phyloP scores from a whole-genome alignment of 192 early-diverging fungal species.

The Entomortierella lignicola region DNA sequence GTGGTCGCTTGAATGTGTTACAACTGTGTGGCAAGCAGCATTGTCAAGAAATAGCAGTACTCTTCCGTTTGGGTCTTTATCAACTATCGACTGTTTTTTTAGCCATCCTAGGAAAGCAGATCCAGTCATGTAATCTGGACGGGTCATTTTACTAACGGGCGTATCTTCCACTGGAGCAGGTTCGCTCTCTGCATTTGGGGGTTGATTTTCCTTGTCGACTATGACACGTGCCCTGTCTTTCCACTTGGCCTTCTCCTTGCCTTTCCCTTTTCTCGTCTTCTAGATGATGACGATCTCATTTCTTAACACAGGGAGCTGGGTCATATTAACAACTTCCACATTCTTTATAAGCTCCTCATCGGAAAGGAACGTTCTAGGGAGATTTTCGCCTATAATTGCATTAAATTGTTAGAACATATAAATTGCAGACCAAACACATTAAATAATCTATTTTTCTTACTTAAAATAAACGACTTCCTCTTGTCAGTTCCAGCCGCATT shows the following conservation, averaged over 20 bases:
- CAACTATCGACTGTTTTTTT: neutral
- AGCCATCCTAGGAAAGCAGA: neutral
- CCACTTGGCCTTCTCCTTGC: neutral
- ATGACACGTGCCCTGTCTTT: neutral
- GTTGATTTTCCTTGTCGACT: neutral
- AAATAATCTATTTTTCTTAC: neutral
- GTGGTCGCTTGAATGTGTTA: neutral
- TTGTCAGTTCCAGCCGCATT: slow-evolving; percentile 14
- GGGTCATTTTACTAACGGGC: neutral
- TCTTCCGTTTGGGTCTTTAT: neutral
- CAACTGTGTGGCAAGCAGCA: neutral
- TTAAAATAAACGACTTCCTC: slow-evolving; percentile 4
- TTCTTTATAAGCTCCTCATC: too few relatives aligned
- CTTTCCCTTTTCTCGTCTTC: neutral
- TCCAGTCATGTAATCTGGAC: slow-evolving; percentile 4
- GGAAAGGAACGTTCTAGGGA: neutral
- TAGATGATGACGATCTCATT: too few relatives aligned
- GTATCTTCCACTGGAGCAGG: too few relatives aligned
- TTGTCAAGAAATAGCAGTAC: slow-evolving; percentile 4
- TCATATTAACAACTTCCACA: too few relatives aligned
- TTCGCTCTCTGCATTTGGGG: too few relatives aligned
- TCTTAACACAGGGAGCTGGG: too few relatives aligned
- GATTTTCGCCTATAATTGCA: neutral
- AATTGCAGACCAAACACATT: neutral
- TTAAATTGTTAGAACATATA: neutral